These are phyloP conservation scores for Mangifera indica DNA, from an alignment of 345 rosid species.

Conservation along the genomic window DNA sequence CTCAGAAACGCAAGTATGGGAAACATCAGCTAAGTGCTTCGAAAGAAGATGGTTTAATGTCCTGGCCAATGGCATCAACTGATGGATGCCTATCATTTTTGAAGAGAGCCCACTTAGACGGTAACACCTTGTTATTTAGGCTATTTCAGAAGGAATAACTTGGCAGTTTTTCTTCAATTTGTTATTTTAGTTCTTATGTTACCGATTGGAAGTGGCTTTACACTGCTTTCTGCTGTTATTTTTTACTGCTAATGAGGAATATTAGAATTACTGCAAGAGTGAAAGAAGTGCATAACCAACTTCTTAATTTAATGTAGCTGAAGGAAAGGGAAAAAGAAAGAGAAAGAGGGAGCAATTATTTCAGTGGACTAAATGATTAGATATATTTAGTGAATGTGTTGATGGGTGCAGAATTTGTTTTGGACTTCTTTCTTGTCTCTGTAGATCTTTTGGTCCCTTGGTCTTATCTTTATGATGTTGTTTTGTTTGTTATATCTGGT, in stretches of 20 bases:
- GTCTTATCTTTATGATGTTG: too few relatives aligned
- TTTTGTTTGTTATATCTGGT: too few relatives aligned
- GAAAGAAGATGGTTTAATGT: conserved; percentile 45
- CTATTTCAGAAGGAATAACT: conserved; percentile 6
- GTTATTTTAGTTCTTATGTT: not conserved
- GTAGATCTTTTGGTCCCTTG: not conserved
- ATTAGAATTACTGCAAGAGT: not conserved
- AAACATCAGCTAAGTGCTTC: conserved; percentile 49
- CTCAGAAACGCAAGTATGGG: conserved; percentile 60
- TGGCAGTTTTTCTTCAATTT: conserved; percentile 9
- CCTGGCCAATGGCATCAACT: conserved; percentile 38
- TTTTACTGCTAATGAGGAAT: not conserved
- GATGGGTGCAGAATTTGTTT: not conserved
- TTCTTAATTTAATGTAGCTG: not conserved
- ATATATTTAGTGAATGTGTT: not conserved
- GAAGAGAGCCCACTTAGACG: conserved; percentile 61
- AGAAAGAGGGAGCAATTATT: not conserved
- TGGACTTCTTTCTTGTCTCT: not conserved
- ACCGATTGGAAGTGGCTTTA: not conserved
- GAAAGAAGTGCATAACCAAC: not conserved
- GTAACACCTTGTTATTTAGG: conserved; percentile 37
- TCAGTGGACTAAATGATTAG: conserved; percentile 8
- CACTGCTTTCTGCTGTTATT: not conserved
- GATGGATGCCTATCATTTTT: conserved; percentile 79
- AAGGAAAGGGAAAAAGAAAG: not conserved